Evolutionary conservation across 768 basidiomycete species (phyloP), one percentile per base, ranked within the genome.

Genomic region (Xerocomellus intermedius): DNA sequence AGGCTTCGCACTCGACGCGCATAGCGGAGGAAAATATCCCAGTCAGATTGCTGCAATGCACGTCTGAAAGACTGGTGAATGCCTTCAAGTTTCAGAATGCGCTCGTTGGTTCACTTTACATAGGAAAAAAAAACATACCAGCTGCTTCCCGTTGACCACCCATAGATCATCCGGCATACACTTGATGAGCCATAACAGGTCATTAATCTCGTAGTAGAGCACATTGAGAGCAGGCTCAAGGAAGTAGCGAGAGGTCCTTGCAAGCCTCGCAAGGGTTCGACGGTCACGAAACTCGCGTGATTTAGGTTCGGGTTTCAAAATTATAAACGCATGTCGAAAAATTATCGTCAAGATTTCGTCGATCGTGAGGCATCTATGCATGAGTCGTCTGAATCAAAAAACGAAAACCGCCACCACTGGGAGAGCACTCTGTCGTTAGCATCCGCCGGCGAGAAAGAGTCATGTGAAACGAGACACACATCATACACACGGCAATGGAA

Each of bases 331-430:
- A 65, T 65, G 63, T 57, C 60, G 69, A 54, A 71, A 69, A 55
- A 69, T 62, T 3, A 64, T 67, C 43, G 60, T 69, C 45, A 69
- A n/a, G 59, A 69, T 70, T 59, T 69, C 68, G 63, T 69, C 59
- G 68, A 69, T 69, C 50, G 52, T 52, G 55, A 69, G 59, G 48
- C 70, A 71, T 71, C 52, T 67, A 61, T 69, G 68, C 68, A 71
- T 69, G 61, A 62, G 64, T 61, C 53, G 55, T 53, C 32, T 8
- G 30, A 58, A 50, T 45, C 16, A 56, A 46, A n/a, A 58, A 57
- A 45, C 8, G 54, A 42, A 43, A 61, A 59, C 54, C 42, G 33
- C 26, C 49, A 52, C 52, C 52, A 64, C 66, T 68, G 36, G 17
- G 5, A 46, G 16, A 12, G 26, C 5, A 17, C 9, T 1, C 28